Conservation (phyloP, 169 alveolate genomes). For the Eimeria nieschulzi region DNA sequence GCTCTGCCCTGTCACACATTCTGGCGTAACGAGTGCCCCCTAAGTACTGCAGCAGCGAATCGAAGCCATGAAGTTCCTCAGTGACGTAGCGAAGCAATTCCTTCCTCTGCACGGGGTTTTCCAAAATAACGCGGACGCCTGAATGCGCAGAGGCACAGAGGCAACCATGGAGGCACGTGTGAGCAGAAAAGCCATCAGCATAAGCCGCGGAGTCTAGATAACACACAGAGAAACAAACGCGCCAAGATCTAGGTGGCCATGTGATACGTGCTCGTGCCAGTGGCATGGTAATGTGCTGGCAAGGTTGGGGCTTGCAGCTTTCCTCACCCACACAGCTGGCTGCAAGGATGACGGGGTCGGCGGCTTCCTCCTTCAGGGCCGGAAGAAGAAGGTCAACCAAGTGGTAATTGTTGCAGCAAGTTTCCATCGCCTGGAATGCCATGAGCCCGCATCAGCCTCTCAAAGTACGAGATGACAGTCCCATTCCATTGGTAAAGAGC, state of each 20-base stretch:
- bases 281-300: not conserved
- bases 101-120: conserved; percentile 1
- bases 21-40: conserved; percentile 51
- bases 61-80: conserved; percentile 1
- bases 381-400: conserved; percentile 48
- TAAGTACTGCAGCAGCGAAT: conserved; percentile 51
- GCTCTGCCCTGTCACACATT: conserved; percentile 62
- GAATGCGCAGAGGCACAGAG: conserved; percentile 25
- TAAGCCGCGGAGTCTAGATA: not conserved
- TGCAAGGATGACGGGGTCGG: conserved; percentile 62
- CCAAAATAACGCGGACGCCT: conserved; percentile 62
- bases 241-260: not conserved
- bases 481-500: no score
- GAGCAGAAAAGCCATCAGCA: not conserved
- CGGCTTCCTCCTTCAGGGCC: conserved; percentile 50
- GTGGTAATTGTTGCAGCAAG: conserved; percentile 53
- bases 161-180: not conserved
- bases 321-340: conserved; percentile 57
- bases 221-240: not conserved
- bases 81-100: conserved; percentile 26
- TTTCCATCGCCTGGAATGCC: conserved; percentile 44
- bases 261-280: no score
- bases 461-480: no score
- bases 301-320: no score
- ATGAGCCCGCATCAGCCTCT: not conserved